Evolutionary conservation across 225 moss, liverwort and hornwort species (phyloP).

Genomic region (Physcomitrellopsis africana): DNA sequence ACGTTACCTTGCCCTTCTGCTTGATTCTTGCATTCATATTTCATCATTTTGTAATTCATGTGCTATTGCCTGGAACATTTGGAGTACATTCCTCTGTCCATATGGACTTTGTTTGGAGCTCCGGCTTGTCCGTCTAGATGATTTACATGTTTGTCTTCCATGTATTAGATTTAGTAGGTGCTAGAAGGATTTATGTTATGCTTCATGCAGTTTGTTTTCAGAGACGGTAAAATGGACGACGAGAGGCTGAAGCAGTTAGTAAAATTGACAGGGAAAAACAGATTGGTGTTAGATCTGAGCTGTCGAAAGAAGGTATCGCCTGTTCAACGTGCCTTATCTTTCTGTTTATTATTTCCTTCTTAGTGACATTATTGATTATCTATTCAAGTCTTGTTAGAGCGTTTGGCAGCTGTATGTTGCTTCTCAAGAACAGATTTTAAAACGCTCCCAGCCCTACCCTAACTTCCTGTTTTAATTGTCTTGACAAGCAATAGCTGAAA

Average conservation of each 20-base stretch:
- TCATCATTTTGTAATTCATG: slow-evolving; percentile 13
- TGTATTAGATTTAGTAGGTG: background rate
- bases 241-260: slow-evolving; percentile 75
- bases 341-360: background rate
- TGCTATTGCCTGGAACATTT: slow-evolving; percentile 9
- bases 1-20: slow-evolving; percentile 14
- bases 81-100: slow-evolving; percentile 9
- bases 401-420: background rate
- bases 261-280: slow-evolving; percentile 64
- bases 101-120: slow-evolving; percentile 4
- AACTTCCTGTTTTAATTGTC: background rate
- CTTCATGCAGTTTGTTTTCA: slow-evolving; percentile 85
- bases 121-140: background rate
- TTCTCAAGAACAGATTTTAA: background rate
- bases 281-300: slow-evolving; percentile 90
- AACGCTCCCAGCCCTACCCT: slow-evolving; percentile 1
- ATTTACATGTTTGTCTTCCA: background rate
- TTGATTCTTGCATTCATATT: slow-evolving; percentile 1
- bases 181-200: slow-evolving; percentile 13
- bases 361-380: background rate
- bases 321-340: slow-evolving; percentile 5
- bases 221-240: slow-evolving; percentile 79
- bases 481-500: slow-evolving; percentile 9
- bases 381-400: background rate
- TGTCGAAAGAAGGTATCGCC: slow-evolving; percentile 75